Conservation (phyloP, 164 flowering plant genomes). For the Cinnamomum micranthum region DNA sequence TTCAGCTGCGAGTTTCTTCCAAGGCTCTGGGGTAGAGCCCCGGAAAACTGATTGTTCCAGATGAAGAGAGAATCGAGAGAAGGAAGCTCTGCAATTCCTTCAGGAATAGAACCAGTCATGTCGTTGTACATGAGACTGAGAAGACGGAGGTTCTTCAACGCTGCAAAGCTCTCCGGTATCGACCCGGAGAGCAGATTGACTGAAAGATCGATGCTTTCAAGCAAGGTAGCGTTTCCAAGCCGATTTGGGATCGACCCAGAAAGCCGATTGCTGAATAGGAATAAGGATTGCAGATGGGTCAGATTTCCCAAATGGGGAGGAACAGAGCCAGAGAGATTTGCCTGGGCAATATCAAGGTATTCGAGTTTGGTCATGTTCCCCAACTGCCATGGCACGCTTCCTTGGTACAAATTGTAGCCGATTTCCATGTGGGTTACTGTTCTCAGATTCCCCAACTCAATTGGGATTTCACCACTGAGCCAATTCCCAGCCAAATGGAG, state of each 20-base stretch:
- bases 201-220: constrained; percentile 77
- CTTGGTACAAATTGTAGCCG: constrained; percentile 78
- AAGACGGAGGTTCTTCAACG: constrained; percentile 60
- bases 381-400: constrained; percentile 69
- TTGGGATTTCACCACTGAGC: constrained; percentile 58
- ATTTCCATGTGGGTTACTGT: constrained; percentile 85
- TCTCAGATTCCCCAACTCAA: constrained; percentile 57
- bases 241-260: constrained; percentile 59
- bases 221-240: constrained; percentile 40
- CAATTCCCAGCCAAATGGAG: constrained; percentile 86
- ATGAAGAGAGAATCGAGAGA: constrained; percentile 66
- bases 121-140: constrained; percentile 81
- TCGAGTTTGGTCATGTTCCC: constrained; percentile 74
- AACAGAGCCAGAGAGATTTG: constrained; percentile 73
- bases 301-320: constrained; percentile 64
- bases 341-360: constrained; percentile 89
- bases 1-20: constrained; percentile 69
- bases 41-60: constrained; percentile 86
- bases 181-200: constrained; percentile 72
- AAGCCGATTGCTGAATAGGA: constrained; percentile 73
- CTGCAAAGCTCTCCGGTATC: constrained; percentile 69
- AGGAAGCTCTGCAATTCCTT: constrained; percentile 69
- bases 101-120: constrained; percentile 71
- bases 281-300: constrained; percentile 65
- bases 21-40: constrained; percentile 62